Conservation (phyloP, 176 grass and related monocot genomes). For the Sorghum bicolor region DNA sequence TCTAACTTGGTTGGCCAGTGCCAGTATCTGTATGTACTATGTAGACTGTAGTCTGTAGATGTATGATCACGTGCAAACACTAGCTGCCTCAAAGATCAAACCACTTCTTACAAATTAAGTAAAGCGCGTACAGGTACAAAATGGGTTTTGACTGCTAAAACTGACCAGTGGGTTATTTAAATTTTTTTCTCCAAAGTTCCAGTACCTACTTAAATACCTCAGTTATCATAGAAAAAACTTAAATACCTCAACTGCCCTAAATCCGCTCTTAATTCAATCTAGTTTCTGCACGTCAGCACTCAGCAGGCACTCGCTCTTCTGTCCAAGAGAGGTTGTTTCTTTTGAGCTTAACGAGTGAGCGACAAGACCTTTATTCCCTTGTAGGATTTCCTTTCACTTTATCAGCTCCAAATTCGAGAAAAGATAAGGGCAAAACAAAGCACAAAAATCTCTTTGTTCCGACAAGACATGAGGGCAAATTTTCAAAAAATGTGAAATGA, state of each 20-base stretch:
- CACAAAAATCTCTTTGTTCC: not conserved
- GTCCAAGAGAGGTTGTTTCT: not conserved
- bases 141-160: not conserved
- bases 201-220: not conserved
- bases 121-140: no score
- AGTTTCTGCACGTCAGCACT: not conserved
- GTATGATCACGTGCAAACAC: no score
- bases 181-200: not conserved
- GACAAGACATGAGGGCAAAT: not conserved
- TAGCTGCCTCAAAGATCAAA: no score
- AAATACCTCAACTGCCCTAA: not conserved
- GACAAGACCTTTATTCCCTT: not conserved
- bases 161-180: not conserved
- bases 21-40: no score
- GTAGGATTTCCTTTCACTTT: constrained; percentile 18
- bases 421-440: not conserved
- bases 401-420: not conserved
- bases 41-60: no score
- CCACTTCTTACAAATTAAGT: no score
- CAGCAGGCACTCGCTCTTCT: not conserved
- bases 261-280: not conserved
- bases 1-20: no score
- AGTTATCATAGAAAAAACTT: not conserved
- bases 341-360: not conserved
- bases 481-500: not conserved